Percentiles rank a stretch among this genome's conserved stretches.
Conservation (phyloP, 495 filamentous ascomycete genomes). For the Cercophora scortea region DNA sequence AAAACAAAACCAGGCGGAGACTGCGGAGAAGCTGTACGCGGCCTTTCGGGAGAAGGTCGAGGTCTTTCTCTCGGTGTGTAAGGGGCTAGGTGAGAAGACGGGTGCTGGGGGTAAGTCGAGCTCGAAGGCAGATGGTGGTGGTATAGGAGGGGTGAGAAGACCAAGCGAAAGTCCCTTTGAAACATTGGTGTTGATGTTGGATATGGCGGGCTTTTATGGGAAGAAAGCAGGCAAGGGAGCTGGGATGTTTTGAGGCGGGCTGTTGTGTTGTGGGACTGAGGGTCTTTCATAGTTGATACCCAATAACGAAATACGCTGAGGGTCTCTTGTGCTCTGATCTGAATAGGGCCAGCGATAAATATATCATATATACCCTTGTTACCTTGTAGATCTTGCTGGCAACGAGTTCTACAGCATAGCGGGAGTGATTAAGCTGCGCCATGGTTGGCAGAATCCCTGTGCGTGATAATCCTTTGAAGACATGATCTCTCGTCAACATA, state of each 20-base stretch:
- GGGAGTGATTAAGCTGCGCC: no score
- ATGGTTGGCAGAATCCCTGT: no score
- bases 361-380: no score
- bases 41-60: slow-evolving; percentile 59
- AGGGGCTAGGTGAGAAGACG: slow-evolving; percentile 51
- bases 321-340: no score
- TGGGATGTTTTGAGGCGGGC: not conserved
- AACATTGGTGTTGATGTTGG: slow-evolving; percentile 46
- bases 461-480: no score
- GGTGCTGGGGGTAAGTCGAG: slow-evolving; percentile 38
- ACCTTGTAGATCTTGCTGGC: no score
- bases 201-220: slow-evolving; percentile 54
- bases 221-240: not conserved
- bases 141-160: slow-evolving; percentile 16
- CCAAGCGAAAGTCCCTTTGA: slow-evolving; percentile 40
- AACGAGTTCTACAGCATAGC: no score
- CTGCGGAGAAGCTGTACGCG: slow-evolving; percentile 47
- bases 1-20: slow-evolving; percentile 14
- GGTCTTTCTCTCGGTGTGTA: slow-evolving; percentile 59
- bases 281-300: not conserved
- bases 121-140: not conserved
- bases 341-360: no score
- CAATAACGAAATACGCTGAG: not conserved
- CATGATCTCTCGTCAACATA: no score
- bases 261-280: not conserved